These are phyloP conservation scores for Chenopodium formosanum DNA, from an alignment of 148 eudicot genomes.

Conservation along the genomic window DNA sequence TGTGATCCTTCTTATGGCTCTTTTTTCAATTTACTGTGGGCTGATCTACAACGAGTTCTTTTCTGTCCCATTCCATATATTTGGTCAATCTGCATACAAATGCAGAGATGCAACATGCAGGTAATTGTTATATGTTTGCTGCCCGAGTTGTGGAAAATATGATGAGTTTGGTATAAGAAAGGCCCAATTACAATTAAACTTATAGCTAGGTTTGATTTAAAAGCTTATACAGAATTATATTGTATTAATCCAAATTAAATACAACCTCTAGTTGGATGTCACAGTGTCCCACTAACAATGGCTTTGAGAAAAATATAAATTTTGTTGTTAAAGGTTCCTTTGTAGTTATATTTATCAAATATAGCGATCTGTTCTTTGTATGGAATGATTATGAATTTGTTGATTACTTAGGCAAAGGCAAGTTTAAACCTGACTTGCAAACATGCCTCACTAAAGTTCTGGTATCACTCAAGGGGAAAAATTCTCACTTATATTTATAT, in stretches of 20 bases:
- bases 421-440: background rate
- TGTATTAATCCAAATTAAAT: too few relatives aligned
- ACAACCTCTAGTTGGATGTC: too few relatives aligned
- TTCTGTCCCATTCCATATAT: conserved; percentile 92
- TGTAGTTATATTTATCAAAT: too few relatives aligned
- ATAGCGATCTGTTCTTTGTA: background rate
- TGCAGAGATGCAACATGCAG: conserved; percentile 91
- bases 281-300: too few relatives aligned
- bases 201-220: too few relatives aligned
- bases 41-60: conserved; percentile 96
- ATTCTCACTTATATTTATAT: background rate
- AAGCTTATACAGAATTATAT: too few relatives aligned
- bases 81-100: conserved; percentile 88
- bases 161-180: background rate
- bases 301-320: too few relatives aligned
- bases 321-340: too few relatives aligned
- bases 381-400: background rate
- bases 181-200: background rate
- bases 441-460: background rate
- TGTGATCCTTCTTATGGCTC: conserved; percentile 84
- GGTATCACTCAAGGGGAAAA: background rate
- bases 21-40: conserved; percentile 93
- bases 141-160: background rate
- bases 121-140: conserved; percentile 31
- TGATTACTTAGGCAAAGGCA: background rate